Evolutionary conservation across 2,329 filamentous ascomycete species (phyloP).

Genomic region (Trichoderma citrinoviride): DNA sequence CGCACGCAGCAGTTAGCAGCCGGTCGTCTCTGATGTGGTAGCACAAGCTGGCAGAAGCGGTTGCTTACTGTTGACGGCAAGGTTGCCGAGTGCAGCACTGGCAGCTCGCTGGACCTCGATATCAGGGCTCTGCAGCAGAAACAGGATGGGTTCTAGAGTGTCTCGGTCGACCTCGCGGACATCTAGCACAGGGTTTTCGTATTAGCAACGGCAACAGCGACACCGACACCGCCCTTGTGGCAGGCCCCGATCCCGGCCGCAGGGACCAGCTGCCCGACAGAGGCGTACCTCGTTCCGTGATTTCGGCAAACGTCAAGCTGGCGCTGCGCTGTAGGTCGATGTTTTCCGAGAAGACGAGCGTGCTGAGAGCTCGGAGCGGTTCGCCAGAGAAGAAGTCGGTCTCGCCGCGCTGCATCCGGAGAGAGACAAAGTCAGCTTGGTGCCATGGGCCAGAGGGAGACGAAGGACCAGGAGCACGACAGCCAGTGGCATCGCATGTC

Average conservation of each 20-base stretch:
- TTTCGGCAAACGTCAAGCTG: constrained; percentile 97
- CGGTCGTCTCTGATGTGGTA: background rate
- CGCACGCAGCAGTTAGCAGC: constrained; percentile 40
- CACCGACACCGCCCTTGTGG: background rate
- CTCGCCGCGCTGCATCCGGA: constrained; percentile 70
- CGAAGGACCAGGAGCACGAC: background rate
- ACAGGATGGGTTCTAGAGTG: constrained; percentile 93
- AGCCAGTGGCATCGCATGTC: constrained; percentile 2
- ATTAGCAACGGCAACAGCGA: background rate
- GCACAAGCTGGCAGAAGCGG: background rate
- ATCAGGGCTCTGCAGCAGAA: constrained; percentile 89
- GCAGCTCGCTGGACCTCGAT: constrained; percentile 97
- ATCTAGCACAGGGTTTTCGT: constrained; percentile 55
- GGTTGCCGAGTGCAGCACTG: constrained; percentile 90
- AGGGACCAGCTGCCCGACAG: background rate
- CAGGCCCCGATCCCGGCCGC: background rate
- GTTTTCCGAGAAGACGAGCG: constrained; percentile 96
- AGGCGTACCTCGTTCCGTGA: constrained; percentile 89
- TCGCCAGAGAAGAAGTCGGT: constrained; percentile 98
- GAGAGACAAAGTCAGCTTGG: constrained; percentile 1
- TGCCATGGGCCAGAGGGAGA: background rate
- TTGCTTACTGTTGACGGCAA: constrained; percentile 88
- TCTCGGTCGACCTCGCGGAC: constrained; percentile 93
- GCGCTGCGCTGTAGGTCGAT: constrained; percentile 96
- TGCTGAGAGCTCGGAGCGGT: constrained; percentile 88